Conservation (phyloP, 441 rosid species). For the Breynia disticha region DNA sequence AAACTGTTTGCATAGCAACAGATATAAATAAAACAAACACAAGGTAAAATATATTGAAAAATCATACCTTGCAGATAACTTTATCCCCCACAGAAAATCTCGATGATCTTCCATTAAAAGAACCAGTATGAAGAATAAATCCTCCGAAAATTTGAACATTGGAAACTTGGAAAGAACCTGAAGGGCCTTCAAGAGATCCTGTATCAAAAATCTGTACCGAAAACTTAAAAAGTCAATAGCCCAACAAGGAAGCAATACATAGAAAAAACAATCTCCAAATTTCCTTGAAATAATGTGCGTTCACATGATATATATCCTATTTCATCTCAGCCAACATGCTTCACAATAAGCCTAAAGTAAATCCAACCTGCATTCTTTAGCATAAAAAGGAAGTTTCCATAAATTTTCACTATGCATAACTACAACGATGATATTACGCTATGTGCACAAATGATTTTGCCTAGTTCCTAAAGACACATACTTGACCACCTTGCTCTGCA, state of each 20-base stretch:
- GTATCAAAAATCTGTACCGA: constrained; percentile 78
- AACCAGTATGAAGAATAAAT: constrained; percentile 85
- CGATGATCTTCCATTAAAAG: constrained; percentile 33
- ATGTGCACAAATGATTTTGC: no score
- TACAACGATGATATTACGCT: background rate
- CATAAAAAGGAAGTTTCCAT: no score
- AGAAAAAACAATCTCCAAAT: background rate
- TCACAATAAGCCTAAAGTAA: no score
- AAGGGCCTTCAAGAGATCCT: constrained; percentile 66
- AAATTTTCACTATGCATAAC: background rate
- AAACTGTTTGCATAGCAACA: background rate
- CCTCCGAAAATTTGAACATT: constrained; percentile 93
- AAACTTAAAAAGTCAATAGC: constrained; percentile 15
- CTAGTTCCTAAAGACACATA: constrained; percentile 14
- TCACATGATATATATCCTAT: no score
- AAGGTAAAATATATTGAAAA: background rate
- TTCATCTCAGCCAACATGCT: no score
- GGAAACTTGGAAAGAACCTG: constrained; percentile 68
- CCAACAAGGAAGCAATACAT: background rate
- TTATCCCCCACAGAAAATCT: constrained; percentile 56
- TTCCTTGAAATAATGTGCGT: no score
- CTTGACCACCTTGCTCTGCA: constrained; percentile 99
- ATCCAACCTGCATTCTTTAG: no score
- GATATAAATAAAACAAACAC: constrained; percentile 5
- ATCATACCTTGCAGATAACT: constrained; percentile 70